These are phyloP conservation scores for Dactylonectria estremocensis DNA, from an alignment of 2,329 filamentous ascomycete species.

Conservation along the genomic window DNA sequence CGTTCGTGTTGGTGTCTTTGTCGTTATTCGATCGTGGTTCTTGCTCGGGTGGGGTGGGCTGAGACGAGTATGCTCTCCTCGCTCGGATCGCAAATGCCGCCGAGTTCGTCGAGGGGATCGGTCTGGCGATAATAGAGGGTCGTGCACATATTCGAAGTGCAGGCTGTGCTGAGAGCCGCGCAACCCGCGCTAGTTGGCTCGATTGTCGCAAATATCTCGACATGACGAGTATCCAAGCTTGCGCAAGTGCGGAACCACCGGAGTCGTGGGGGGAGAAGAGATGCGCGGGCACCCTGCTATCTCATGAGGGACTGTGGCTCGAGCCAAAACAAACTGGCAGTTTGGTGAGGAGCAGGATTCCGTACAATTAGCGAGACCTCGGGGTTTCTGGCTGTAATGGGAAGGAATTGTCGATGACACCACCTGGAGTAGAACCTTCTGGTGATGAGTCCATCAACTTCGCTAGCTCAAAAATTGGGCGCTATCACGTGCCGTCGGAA, in stretches of 20 bases:
- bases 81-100: constrained; percentile 50
- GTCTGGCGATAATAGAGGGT: constrained; percentile 50
- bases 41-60: constrained; percentile 57
- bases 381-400: constrained; percentile 40
- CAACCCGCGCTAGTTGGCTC: constrained; percentile 75
- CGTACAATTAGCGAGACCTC: constrained; percentile 37
- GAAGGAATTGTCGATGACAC: constrained; percentile 49
- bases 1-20: constrained; percentile 43
- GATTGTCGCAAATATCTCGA: constrained; percentile 77
- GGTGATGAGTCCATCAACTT: constrained; percentile 45
- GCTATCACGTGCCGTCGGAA: constrained; percentile 50
- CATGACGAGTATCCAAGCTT: constrained; percentile 63
- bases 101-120: constrained; percentile 48
- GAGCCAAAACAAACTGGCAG: constrained; percentile 25
- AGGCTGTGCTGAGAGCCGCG: constrained; percentile 69
- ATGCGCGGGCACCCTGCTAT: constrained; percentile 47
- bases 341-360: constrained; percentile 18
- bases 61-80: constrained; percentile 56
- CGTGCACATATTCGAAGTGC: constrained; percentile 64
- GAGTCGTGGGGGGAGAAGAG: constrained; percentile 43
- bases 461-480: constrained; percentile 50
- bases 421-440: constrained; percentile 48
- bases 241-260: constrained; percentile 55
- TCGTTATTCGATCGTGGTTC: constrained; percentile 48
- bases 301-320: constrained; percentile 52